Evolutionary conservation across 129 eudicot genomes (phyloP).

Genomic region (Logfia minima): DNA sequence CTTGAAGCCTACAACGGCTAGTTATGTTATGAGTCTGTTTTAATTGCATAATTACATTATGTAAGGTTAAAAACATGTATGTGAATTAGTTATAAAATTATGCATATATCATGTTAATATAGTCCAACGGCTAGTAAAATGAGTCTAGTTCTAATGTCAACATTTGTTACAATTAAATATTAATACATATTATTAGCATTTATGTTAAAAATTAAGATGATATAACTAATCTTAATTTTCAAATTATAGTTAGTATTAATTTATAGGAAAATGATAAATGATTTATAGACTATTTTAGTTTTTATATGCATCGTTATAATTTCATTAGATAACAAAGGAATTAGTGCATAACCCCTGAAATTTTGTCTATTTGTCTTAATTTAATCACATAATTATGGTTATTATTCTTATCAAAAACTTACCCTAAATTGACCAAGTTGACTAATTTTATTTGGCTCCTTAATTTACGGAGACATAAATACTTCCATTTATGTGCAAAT

Average conservation of each 20-base stretch:
- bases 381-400: background rate
- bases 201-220: no score
- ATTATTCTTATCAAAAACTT: constrained; percentile 1
- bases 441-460: background rate
- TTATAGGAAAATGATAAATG: no score
- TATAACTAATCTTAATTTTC: no score
- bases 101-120: background rate
- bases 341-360: constrained; percentile 13
- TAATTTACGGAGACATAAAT: background rate
- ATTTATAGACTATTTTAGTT: no score
- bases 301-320: background rate
- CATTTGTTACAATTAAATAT: no score
- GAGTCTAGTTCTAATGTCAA: no score
- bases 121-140: no score
- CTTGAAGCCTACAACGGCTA: background rate
- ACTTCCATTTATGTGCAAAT: background rate
- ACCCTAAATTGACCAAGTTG: constrained; percentile 14
- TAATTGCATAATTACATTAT: background rate
- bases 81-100: no score
- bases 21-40: background rate
- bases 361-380: constrained; percentile 21
- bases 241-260: no score
- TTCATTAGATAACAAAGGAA: background rate
- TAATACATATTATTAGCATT: no score
- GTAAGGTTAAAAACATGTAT: background rate